A percentile compares a stretch with the other conserved stretches of the same genome.
These are phyloP conservation scores for Aureobasidium sp. DNA, from an alignment of 2,329 filamentous ascomycete species.

Conservation along the genomic window DNA sequence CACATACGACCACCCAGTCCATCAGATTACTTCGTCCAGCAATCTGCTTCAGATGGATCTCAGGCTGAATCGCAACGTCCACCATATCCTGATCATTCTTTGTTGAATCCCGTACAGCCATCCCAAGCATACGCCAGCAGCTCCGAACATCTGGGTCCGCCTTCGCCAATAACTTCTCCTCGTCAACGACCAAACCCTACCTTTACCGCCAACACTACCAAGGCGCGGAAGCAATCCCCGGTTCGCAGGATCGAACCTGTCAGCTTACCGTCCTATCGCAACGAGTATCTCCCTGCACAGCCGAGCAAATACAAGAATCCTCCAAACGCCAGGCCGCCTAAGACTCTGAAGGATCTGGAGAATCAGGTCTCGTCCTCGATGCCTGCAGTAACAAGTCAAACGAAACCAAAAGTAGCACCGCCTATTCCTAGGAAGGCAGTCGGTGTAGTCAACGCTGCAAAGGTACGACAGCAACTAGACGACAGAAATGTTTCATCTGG, in stretches of 20 bases:
- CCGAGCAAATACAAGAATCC: constrained; percentile 27
- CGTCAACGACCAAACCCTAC: neutral
- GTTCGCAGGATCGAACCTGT: constrained; percentile 12
- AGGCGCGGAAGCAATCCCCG: constrained; percentile 16
- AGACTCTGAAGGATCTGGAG: constrained; percentile 15
- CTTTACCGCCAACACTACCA: constrained; percentile 10
- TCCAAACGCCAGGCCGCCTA: constrained; percentile 21
- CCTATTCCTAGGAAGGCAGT: constrained; percentile 31
- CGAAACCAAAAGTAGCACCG: constrained; percentile 17
- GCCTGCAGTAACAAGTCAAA: neutral
- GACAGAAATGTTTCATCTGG: constrained; percentile 18
- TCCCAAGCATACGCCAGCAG: constrained; percentile 6
- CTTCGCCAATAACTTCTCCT: constrained; percentile 7
- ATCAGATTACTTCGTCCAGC: neutral
- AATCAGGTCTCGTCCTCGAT: constrained; percentile 9
- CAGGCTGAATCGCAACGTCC: constrained; percentile 11
- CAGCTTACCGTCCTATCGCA: constrained; percentile 38
- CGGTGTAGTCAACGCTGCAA: constrained; percentile 29
- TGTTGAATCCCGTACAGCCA: constrained; percentile 19
- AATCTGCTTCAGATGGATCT: constrained; percentile 13
- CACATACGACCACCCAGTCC: constrained; percentile 23
- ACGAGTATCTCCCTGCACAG: constrained; percentile 41
- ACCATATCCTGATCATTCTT: constrained; percentile 29
- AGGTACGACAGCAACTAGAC: constrained; percentile 29
- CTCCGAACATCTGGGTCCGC: constrained; percentile 14